Percentiles rank a stretch among this genome's conserved stretches.
Conservation (phyloP, 176 grass and related monocot genomes). For the Oropetium thomaeum region DNA sequence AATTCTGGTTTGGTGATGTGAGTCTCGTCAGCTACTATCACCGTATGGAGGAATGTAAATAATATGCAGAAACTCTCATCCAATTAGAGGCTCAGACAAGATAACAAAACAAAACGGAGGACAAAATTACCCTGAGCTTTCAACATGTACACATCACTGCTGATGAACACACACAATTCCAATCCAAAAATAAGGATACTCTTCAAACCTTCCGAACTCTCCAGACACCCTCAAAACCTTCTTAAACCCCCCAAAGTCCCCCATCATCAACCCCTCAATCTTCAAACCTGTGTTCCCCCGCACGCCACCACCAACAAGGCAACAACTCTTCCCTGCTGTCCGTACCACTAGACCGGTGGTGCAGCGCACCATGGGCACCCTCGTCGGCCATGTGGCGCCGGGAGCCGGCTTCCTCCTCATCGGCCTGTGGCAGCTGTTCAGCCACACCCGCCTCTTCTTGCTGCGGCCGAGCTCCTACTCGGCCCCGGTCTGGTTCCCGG, state of each 20-base stretch:
- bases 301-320: slow-evolving; percentile 35
- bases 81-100: not conserved
- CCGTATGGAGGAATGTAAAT: not conserved
- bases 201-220: slow-evolving; percentile 56
- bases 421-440: slow-evolving; percentile 87
- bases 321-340: not conserved
- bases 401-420: slow-evolving; percentile 81
- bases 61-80: not conserved
- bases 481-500: slow-evolving; percentile 77
- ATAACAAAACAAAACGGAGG: slow-evolving; percentile 17
- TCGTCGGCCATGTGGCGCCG: slow-evolving; percentile 80
- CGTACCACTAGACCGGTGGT: not conserved
- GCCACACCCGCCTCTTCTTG: slow-evolving; percentile 62
- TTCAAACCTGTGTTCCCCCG: not conserved
- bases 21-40: not conserved
- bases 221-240: slow-evolving; percentile 33
- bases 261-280: slow-evolving; percentile 18
- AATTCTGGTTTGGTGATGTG: not conserved
- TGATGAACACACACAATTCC: slow-evolving; percentile 21
- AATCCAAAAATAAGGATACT: not conserved
- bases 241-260: slow-evolving; percentile 35
- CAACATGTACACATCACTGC: slow-evolving; percentile 29
- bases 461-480: slow-evolving; percentile 60
- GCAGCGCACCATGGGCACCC: slow-evolving; percentile 53
- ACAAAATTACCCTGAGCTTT: slow-evolving; percentile 11